Percentiles rank a stretch among this genome's conserved stretches.
These are phyloP conservation scores for Candolleomyces efflorescens DNA, from an alignment of 768 basidiomycete species.

Conservation along the genomic window DNA sequence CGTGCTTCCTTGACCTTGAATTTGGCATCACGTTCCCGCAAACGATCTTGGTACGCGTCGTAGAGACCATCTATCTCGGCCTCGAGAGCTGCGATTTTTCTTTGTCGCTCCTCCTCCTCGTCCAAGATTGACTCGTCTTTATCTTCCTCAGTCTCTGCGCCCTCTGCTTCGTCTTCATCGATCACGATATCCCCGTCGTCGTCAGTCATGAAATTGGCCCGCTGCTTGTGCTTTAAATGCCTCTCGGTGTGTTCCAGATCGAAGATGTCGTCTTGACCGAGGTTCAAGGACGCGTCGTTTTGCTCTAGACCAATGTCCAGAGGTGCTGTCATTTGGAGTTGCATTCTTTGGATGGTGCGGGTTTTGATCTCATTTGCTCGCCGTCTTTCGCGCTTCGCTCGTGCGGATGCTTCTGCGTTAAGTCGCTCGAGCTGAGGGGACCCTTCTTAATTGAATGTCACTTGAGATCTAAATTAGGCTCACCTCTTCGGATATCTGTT, in stretches of 20 bases:
- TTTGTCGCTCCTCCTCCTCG: constrained; percentile 67
- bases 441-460: constrained; percentile 4
- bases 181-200: constrained; percentile 43
- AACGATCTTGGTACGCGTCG: constrained; percentile 74
- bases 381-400: constrained; percentile 75
- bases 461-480: background rate
- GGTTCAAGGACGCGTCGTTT: constrained; percentile 63
- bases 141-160: background rate
- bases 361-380: constrained; percentile 85
- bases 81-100: constrained; percentile 62
- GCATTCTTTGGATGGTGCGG: constrained; percentile 89
- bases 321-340: constrained; percentile 97
- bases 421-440: constrained; percentile 72
- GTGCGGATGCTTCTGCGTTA: constrained; percentile 69
- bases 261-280: constrained; percentile 85
- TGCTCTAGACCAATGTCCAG: constrained; percentile 91
- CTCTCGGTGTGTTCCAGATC: constrained; percentile 67
- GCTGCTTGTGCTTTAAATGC: constrained; percentile 33
- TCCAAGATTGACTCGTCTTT: constrained; percentile 39
- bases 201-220: constrained; percentile 31
- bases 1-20: constrained; percentile 73
- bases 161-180: constrained; percentile 30
- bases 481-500: constrained; percentile 87
- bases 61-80: constrained; percentile 88
- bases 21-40: constrained; percentile 84